phyloP scores from a whole-genome alignment of 2,329 filamentous ascomycete genomes.

The Aspergillus thermomutatus region DNA sequence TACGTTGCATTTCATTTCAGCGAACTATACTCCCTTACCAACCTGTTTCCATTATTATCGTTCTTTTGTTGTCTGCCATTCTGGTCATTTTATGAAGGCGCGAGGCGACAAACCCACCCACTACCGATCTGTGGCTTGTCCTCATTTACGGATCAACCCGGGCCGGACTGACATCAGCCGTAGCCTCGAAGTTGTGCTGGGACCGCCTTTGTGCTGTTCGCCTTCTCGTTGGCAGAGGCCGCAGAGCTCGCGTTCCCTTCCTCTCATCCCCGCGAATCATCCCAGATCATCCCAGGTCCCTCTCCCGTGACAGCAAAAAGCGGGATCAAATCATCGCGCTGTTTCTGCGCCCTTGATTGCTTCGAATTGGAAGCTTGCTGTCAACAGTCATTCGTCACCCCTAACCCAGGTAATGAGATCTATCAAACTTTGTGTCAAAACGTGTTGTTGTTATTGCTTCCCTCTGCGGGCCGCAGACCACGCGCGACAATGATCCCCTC shows the following conservation, averaged over 20 bases:
- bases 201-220: conserved; percentile 11
- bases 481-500: conserved; percentile 11
- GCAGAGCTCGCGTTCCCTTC: conserved; percentile 11
- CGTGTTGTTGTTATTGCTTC: conserved; percentile 13
- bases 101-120: not conserved
- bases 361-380: conserved; percentile 10
- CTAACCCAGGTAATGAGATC: conserved; percentile 9
- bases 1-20: not conserved
- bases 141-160: conserved; percentile 18
- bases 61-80: not conserved
- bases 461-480: conserved; percentile 14
- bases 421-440: conserved; percentile 4
- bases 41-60: not conserved
- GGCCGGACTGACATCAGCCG: conserved; percentile 26
- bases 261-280: conserved; percentile 18
- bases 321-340: conserved; percentile 15
- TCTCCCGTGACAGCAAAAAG: conserved; percentile 13
- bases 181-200: conserved; percentile 13
- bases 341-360: conserved; percentile 14
- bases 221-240: conserved; percentile 20
- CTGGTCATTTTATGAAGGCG: not conserved
- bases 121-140: conserved; percentile 4
- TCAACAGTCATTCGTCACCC: conserved; percentile 5
- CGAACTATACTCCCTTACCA: not conserved
- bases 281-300: conserved; percentile 3